Evolutionary conservation across 1,284 basidiomycete genomes (phyloP), one percentile per base, ranked within the genome.

Genomic region (Rhodotorula sp.): DNA sequence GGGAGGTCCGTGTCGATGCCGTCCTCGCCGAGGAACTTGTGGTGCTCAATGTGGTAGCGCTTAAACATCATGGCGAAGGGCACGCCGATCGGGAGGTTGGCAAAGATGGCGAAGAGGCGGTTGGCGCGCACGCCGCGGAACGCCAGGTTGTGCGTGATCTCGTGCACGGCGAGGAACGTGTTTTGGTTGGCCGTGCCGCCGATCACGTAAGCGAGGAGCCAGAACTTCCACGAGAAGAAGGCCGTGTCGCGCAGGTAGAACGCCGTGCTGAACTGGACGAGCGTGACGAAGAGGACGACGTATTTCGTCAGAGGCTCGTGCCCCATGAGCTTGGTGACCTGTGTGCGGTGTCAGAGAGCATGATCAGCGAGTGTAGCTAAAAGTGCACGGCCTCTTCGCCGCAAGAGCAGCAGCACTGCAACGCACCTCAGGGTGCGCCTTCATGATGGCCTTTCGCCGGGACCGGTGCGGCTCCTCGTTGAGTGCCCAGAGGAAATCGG

Each of bases 131-230:
- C 88, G 44, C 90, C 86, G 75, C 87, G 88, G 84, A 98, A 99
- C 4, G 93, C 96, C 49, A 99, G 86, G 80, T 98, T 98, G 82
- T 99, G 96, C 3, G 95, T 97, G 77, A 99, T 98, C 80, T 99
- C 96, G 81, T 99, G 96, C 68, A 99, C 97, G 41, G 96, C 93
- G 52, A 99, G 86, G 82, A 99, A 99, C 44, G 94, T 87, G 82
- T 99, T 98, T 81, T 99, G 96, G 83, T 98, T 99, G 23, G 91
- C 90, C 0, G 95, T 97, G 7, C 93, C 97, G 8, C 96, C 96
- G 65, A 99, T 86, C 13, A 84, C 85, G 81, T 98, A 99, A 0
- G 96, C 93, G 14, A 86, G 85, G 49, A 90, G 77, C 59, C 97
- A 80, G 81, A 97, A 95, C 55, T 84, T 80, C 66, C 86, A 87